A percentile compares a stretch with the other conserved stretches of the same genome.
These are phyloP conservation scores for Saccharomyces hybrid DNA, from an alignment of 1,139 yeast species.

Conservation along the genomic window DNA sequence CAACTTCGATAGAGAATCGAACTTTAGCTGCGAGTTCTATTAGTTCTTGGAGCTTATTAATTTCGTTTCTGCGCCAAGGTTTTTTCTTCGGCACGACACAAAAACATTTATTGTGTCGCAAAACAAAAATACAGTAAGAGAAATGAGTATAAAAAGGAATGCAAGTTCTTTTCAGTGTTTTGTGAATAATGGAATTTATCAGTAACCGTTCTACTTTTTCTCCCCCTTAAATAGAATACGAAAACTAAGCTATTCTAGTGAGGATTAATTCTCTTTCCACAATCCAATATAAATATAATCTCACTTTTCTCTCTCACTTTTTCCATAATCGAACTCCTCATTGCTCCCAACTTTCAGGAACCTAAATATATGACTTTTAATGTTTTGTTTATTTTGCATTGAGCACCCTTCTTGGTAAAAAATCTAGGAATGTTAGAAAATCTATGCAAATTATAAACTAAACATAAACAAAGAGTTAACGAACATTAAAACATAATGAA, in stretches of 20 bases:
- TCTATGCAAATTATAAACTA: neutral
- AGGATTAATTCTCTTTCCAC: neutral
- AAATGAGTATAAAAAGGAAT: constrained; percentile 15
- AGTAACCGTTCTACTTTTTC: neutral
- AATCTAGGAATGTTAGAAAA: neutral
- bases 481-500: neutral
- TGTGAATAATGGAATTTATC: neutral
- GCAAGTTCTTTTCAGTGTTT: neutral
- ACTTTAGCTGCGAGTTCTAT: neutral
- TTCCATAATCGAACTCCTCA: neutral
- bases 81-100: neutral
- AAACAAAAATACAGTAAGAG: neutral
- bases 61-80: neutral
- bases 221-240: neutral
- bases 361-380: neutral
- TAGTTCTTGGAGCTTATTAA: neutral
- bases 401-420: neutral
- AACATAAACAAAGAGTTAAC: neutral
- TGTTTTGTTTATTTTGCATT: neutral
- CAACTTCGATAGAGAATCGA: no score
- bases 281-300: neutral
- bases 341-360: neutral
- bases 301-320: neutral
- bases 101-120: neutral
- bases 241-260: neutral